Evolutionary conservation across 768 basidiomycete species (phyloP).

Genomic region (Cytidiella melzeri): DNA sequence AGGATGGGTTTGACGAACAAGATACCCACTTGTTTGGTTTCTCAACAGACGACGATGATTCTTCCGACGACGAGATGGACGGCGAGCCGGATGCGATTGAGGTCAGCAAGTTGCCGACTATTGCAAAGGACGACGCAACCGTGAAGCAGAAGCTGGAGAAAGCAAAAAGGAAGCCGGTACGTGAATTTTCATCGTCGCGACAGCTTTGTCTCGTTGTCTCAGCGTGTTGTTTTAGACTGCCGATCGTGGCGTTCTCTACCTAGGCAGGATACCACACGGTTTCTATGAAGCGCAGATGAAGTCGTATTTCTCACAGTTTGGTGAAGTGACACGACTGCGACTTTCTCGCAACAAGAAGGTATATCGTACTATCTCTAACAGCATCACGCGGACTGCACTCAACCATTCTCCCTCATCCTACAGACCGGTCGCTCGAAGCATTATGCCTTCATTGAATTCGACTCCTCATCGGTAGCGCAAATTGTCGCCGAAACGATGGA

Average conservation of each 20-base stretch:
- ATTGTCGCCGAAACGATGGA: slow-evolving; percentile 99
- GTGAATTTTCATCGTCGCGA: slow-evolving; percentile 22
- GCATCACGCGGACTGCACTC: not conserved
- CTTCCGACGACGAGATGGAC: slow-evolving; percentile 72
- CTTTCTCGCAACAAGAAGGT: slow-evolving; percentile 94
- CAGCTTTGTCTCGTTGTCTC: slow-evolving; percentile 24
- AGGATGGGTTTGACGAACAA: slow-evolving; percentile 27
- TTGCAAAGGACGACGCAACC: slow-evolving; percentile 81
- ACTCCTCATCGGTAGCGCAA: slow-evolving; percentile 80
- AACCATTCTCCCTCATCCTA: not conserved
- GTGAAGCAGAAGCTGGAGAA: slow-evolving; percentile 55
- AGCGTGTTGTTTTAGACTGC: slow-evolving; percentile 40
- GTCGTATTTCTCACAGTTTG: slow-evolving; percentile 93
- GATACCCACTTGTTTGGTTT: slow-evolving; percentile 59
- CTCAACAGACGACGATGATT: slow-evolving; percentile 67
- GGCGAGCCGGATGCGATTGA: slow-evolving; percentile 56
- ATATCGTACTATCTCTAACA: not conserved
- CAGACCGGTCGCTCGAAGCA: slow-evolving; percentile 96
- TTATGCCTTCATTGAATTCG: slow-evolving; percentile 95
- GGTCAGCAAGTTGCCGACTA: slow-evolving; percentile 69
- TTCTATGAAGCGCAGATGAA: slow-evolving; percentile 95
- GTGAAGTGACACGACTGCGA: slow-evolving; percentile 79
- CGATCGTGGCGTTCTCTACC: slow-evolving; percentile 79
- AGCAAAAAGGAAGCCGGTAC: slow-evolving; percentile 58
- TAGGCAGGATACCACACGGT: slow-evolving; percentile 92